Evolutionary conservation across 768 basidiomycete genomes (phyloP).

Genomic region (Agaricus bisporus): DNA sequence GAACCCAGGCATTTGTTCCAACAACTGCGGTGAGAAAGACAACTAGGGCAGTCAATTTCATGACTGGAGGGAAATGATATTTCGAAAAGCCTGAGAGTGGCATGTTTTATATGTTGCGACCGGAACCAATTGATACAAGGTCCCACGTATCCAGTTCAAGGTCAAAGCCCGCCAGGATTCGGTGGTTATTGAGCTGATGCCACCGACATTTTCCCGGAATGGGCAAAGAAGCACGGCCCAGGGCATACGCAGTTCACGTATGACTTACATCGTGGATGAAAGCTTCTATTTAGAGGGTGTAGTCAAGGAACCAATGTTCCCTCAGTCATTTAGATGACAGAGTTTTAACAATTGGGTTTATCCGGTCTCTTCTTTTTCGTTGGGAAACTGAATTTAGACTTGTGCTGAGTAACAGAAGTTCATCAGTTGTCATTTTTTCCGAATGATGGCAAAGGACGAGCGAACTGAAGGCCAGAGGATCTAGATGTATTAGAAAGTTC

Average conservation of each 20-base stretch:
- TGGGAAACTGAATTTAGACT: not conserved
- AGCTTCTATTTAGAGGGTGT: not conserved
- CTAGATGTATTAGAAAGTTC: constrained; percentile 2
- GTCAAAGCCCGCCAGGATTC: not conserved
- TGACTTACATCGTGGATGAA: no score
- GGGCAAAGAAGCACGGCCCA: not conserved
- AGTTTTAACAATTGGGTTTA: not conserved
- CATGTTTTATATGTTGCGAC: not conserved
- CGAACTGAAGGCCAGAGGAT: not conserved
- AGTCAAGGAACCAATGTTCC: not conserved
- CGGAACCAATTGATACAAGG: not conserved
- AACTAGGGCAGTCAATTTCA: constrained; percentile 17
- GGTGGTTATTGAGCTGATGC: not conserved
- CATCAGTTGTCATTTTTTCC: not conserved
- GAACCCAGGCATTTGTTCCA: constrained; percentile 34
- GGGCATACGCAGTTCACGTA: not conserved
- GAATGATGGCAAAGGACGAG: not conserved
- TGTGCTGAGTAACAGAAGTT: not conserved
- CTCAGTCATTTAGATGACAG: not conserved
- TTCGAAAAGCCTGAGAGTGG: not conserved
- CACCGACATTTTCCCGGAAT: constrained; percentile 1
- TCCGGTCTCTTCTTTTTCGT: no score
- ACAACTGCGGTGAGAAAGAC: constrained; percentile 17
- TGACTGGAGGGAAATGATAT: constrained; percentile 6
- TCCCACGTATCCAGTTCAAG: not conserved